phyloP scores from a whole-genome alignment of 129 eudicot species.

The Lonicera japonica region DNA sequence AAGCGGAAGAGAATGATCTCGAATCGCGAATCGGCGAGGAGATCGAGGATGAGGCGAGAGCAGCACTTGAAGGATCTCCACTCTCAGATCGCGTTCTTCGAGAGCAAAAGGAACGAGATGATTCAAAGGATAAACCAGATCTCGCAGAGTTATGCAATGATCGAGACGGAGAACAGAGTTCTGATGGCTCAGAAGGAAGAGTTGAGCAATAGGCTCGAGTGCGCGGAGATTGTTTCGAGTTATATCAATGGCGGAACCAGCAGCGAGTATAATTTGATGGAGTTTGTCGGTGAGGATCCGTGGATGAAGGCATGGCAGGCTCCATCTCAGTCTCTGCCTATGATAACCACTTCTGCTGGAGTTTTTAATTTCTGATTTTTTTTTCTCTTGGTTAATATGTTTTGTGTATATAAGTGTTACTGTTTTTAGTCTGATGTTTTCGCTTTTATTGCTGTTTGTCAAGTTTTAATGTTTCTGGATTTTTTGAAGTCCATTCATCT shows the following conservation, averaged over 20 bases:
- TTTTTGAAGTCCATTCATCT: too few relatives aligned
- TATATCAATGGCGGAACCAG: constrained; percentile 15
- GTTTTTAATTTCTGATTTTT: constrained; percentile 12
- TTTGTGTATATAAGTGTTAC: not conserved
- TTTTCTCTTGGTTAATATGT: not conserved
- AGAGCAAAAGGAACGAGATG: constrained; percentile 31
- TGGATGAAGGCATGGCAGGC: constrained; percentile 34
- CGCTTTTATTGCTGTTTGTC: too few relatives aligned
- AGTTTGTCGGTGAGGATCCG: constrained; percentile 26
- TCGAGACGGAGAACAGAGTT: constrained; percentile 39
- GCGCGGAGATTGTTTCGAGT: constrained; percentile 29
- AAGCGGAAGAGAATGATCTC: constrained; percentile 65
- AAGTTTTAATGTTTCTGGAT: too few relatives aligned
- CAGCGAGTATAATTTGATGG: not conserved
- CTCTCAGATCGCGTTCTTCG: constrained; percentile 28
- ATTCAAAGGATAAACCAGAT: constrained; percentile 20
- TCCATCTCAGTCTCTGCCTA: constrained; percentile 27
- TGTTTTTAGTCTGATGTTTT: not conserved
- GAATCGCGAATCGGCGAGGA: constrained; percentile 61
- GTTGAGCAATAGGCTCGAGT: constrained; percentile 37
- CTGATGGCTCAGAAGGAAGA: constrained; percentile 35
- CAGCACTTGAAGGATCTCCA: constrained; percentile 50
- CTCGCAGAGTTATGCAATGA: not conserved
- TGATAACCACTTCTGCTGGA: constrained; percentile 21
- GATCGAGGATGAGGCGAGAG: constrained; percentile 62